A percentile compares a stretch with the other conserved stretches of the same genome.
These are phyloP conservation scores for Ceratobasidium sp. DNA, from an alignment of 1,284 basidiomycete genomes.

Conservation along the genomic window DNA sequence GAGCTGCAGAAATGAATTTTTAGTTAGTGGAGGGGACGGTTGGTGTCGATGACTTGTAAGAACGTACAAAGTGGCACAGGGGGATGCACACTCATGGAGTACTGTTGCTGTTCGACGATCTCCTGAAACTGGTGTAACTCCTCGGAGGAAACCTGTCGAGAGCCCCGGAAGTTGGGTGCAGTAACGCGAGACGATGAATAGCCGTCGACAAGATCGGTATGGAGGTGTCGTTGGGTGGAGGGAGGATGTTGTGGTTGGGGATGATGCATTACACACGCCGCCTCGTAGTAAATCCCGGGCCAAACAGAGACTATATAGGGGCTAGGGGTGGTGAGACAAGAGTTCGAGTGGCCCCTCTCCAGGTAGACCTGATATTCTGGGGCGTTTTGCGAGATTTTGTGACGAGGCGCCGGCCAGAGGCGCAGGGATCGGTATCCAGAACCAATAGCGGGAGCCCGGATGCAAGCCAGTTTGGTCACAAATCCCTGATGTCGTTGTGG, in stretches of 20 bases:
- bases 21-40: neutral
- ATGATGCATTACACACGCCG: constrained; percentile 17
- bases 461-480: constrained; percentile 10
- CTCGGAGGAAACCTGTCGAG: neutral
- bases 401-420: constrained; percentile 19
- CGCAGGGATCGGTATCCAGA: neutral
- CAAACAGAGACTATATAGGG: constrained; percentile 4
- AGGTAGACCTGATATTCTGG: constrained; percentile 4
- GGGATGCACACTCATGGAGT: constrained; percentile 15
- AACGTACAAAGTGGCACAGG: constrained; percentile 21
- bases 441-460: constrained; percentile 17
- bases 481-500: constrained; percentile 4
- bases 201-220: neutral
- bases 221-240: constrained; percentile 1
- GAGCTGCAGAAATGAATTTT: neutral
- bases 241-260: constrained; percentile 33
- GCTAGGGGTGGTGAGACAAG: neutral
- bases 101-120: constrained; percentile 21
- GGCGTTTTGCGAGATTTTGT: constrained; percentile 34
- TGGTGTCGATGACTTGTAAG: no score
- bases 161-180: constrained; percentile 5
- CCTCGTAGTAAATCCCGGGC: neutral
- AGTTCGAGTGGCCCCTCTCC: neutral
- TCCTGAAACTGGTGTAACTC: neutral
- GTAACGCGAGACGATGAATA: constrained; percentile 1